Base-by-base conservation (phyloP, 1,139 yeast species). In the Saccharomyces hybrid region DNA sequence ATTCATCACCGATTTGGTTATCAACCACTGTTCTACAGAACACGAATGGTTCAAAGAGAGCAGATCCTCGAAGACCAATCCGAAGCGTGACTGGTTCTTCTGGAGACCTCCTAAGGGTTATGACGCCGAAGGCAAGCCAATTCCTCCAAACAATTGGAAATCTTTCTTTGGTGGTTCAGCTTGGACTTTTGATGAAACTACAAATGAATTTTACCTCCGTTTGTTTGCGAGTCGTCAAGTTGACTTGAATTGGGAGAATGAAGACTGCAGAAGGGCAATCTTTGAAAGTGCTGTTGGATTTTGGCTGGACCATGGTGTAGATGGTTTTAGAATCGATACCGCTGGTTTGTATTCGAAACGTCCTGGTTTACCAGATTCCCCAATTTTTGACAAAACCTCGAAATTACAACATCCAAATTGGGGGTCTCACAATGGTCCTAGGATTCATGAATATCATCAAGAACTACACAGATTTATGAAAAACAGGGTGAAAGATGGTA, bases 61-160 rank as follows among this genome's bases (percentile, higher is more conserved):
- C 2, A 70, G 80, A 56, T 72, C 79, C 12, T 76, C 81, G 7
- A 75, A 72, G 63, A 70, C 72, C 51, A 80, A 76, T 64, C 78
- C 83, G 16, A 81, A 81, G 70, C 73, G 85, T 64, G 82, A 81
- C 66, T 81, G 85, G 85, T 81, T 80, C 68, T 74, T 79, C 61
- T 81, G 84, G 85, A 75, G 73, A 57, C 75, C 77, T 44, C 76
- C 83, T 24, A 72, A 67, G 56, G 60, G 58, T 5, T 75, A 72
- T 63, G 82, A 77, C 59, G 72, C 64, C 26, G 59, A 75, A 4
- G 83, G 83, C 26, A 72, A 73, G 50, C 74, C 82, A 66, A 73
- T 70, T 24, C 82, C 83, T 26, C 83, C 84, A 24, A 80, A 78
- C 70, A 81, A 81, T 67, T 81, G 85, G 84, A 61, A 63, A 24